Percentiles rank a stretch among this genome's conserved stretches.
These are phyloP conservation scores for Cladosporium sp. DNA, from an alignment of 2,329 filamentous ascomycete genomes.

Conservation along the genomic window DNA sequence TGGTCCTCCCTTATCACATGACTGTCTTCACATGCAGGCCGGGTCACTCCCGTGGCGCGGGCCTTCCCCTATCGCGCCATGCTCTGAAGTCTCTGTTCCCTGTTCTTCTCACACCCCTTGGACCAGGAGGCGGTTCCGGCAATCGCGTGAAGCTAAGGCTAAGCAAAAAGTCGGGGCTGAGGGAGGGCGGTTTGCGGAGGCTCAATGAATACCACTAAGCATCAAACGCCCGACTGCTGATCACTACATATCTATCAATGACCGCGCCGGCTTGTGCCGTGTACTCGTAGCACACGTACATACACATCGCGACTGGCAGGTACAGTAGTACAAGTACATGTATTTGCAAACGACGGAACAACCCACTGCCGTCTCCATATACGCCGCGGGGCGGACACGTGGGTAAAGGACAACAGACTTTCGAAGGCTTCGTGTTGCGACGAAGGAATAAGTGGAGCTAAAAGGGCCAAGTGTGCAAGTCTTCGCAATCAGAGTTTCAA, in stretches of 20 bases:
- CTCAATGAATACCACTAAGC: neutral
- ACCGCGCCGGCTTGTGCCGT: neutral
- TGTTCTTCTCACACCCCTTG: neutral
- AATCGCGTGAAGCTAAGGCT: neutral
- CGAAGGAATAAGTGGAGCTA: neutral
- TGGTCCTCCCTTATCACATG: constrained; percentile 3
- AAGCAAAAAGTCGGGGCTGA: neutral
- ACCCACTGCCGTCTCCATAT: neutral
- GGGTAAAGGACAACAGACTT: neutral
- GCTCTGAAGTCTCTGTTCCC: constrained; percentile 11
- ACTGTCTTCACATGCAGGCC: constrained; percentile 17
- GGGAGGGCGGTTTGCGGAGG: constrained; percentile 1
- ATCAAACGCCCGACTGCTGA: neutral
- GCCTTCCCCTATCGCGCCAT: constrained; percentile 6
- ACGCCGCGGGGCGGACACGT: neutral
- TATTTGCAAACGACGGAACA: neutral
- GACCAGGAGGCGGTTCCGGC: neutral
- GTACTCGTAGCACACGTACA: neutral
- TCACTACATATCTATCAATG: neutral
- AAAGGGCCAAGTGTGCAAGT: neutral
- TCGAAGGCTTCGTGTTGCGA: neutral
- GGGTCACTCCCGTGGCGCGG: constrained; percentile 20
- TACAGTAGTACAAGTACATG: neutral
- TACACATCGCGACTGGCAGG: neutral
- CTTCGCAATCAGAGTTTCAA: neutral